Evolutionary conservation across 345 rosid species (phyloP), one percentile per base, ranked within the genome.

Genomic region (Populus simonii): DNA sequence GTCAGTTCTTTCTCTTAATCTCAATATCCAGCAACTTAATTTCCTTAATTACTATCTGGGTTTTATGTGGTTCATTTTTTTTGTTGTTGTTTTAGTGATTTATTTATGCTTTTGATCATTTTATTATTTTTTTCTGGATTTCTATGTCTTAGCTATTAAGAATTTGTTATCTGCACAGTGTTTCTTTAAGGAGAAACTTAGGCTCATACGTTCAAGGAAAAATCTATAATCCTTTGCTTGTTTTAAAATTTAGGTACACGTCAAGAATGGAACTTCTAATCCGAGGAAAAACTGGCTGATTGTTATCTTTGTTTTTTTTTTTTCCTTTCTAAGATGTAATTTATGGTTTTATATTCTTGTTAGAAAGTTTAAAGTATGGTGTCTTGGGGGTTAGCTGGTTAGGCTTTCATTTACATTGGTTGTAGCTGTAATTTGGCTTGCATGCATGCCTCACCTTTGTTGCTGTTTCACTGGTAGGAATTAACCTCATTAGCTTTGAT

Each of bases 1-100:
- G 94, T 91, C 49, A 68, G 71, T 65, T 78, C 73, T 61, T 72
- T 23, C 27, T 27, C 55, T 7, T 45, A 0, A 22, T 67, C 66
- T 18, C 8, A 33, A 33, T 18, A 33, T 66, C 5, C 22, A 18
- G 59, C 59, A 6, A 18, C n/a, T 6, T 18, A 1, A 51, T 7
- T 51, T 51, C 59, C 18, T 20, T 6, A 51, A 51, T 18, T 51
- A 2, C 7, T 51, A 51, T 51, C n/a, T 51, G 59, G 59, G n/a
- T 6, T 51, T 51, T 51, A 51, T 51, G 59, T 6, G 22, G n/a
- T 51, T 51, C 7, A 6, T 20, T 18, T 18, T 51, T 6, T 51
- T 49, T 25, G n/a, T 25, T 25, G 25, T 25, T 25, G 25, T 25
- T 25, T 51, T 51, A 20, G n/a, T 51, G 59, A 51, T 51, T 51